Conservation (phyloP, 2,329 filamentous ascomycete species). For the Arachnopeziza araneosa region DNA sequence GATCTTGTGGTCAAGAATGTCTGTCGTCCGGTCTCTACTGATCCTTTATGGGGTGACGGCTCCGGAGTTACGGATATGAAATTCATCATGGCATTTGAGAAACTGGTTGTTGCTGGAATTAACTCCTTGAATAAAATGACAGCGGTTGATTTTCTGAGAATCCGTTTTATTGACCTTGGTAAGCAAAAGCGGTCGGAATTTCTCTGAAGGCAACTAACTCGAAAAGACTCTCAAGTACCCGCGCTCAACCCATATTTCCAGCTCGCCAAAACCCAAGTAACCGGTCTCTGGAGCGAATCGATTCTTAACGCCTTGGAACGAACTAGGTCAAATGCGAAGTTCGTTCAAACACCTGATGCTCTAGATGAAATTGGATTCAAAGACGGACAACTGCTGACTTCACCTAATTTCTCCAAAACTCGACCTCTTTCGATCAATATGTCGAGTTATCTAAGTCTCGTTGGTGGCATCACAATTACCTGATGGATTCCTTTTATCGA, state of each 20-base stretch:
- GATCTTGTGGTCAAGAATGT: conserved; percentile 72
- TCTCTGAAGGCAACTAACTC: conserved; percentile 9
- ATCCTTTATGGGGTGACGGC: conserved; percentile 50
- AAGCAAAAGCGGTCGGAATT: conserved; percentile 12
- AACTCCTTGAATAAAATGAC: conserved; percentile 53
- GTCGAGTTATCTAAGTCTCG: conserved; percentile 22
- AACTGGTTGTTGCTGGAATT: conserved; percentile 59
- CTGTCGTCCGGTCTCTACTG: conserved; percentile 45
- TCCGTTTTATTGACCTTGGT: conserved; percentile 71
- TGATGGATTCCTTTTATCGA: not conserved
- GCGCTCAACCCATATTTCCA: conserved; percentile 70
- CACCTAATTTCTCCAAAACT: conserved; percentile 22
- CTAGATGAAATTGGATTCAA: conserved; percentile 57
- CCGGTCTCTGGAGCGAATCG: conserved; percentile 65
- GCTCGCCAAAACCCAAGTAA: conserved; percentile 53
- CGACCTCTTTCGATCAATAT: conserved; percentile 27
- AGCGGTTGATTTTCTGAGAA: conserved; percentile 58
- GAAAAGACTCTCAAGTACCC: conserved; percentile 61
- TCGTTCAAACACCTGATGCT: conserved; percentile 57
- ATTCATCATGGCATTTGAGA: conserved; percentile 68
- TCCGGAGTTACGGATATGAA: conserved; percentile 66
- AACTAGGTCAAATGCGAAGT: conserved; percentile 52
- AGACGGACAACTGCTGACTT: conserved; percentile 42
- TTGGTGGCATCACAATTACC: conserved; percentile 25
- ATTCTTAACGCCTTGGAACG: conserved; percentile 57